Evolutionary conservation across 2,329 filamentous ascomycete species (phyloP), one percentile per base, ranked within the genome.

Genomic region (Aspergillus proliferans): DNA sequence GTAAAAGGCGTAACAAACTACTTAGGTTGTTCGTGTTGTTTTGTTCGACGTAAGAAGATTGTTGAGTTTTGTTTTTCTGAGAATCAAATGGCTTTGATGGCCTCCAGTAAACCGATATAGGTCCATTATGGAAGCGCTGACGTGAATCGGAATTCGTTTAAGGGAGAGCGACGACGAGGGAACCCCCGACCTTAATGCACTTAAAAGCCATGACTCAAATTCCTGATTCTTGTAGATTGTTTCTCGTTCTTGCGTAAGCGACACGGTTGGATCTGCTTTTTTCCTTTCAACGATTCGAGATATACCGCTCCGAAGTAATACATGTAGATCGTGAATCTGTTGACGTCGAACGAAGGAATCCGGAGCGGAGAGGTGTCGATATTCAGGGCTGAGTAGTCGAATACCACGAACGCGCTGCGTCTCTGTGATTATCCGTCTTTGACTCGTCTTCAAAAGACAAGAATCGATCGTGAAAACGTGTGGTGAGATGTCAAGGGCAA

Each of bases 81-180:
- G 48, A 43, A 41, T 49, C 47, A 47, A 58, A 49, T 61, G 64
- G 65, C 65, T 60, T 61, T 48, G 56, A 58, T 58, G 51, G 65
- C 65, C 65, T 62, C 56, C 60, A 57, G 57, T 47, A 46, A 55
- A 53, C 47, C 53, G 51, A 57, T 46, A 55, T 52, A 53, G 51
- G 51, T 64, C 63, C 65, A 68, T 68, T 53, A 47, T 59, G 61
- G 60, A 62, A 54, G 45, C 12, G 52, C 52, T 57, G 50, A 53
- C 47, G 54, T 49, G 46, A 49, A 60, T 51, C 47, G 47, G 48
- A 51, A 53, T 58, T 52, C 58, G 50, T 51, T 57, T 62, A 66
- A 55, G 57, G 60, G 51, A 57, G 58, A 51, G 53, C 56, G 59
- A 57, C 55, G 55, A 59, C 50, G 52, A 58, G 57, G 56, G 46